These are phyloP conservation scores for Kuraishia hungarica DNA, from an alignment of 805 yeast species.

Conservation along the genomic window DNA sequence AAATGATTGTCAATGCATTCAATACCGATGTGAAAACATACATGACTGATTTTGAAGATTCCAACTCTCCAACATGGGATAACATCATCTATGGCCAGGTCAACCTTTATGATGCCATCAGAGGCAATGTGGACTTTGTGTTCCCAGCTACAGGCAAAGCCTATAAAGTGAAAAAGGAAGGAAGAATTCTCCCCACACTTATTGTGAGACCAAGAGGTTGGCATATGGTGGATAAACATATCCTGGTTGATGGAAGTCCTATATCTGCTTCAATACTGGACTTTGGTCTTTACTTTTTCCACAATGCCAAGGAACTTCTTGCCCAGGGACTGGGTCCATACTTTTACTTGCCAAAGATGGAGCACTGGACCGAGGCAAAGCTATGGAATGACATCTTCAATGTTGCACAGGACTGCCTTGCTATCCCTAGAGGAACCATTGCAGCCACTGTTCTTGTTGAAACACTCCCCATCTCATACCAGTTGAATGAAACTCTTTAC, in stretches of 20 bases:
- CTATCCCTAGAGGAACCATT: conserved; percentile 66
- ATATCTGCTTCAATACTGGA: conserved; percentile 72
- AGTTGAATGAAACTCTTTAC: conserved; percentile 76
- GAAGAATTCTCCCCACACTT: conserved; percentile 62
- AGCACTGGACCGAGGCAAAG: conserved; percentile 75
- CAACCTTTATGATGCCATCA: conserved; percentile 66
- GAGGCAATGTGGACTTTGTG: conserved; percentile 53
- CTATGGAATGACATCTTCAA: conserved; percentile 78
- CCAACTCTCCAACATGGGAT: conserved; percentile 78
- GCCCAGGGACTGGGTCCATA: conserved; percentile 71
- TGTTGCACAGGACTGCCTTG: conserved; percentile 65
- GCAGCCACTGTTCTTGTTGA: conserved; percentile 78
- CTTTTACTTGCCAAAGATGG: conserved; percentile 81
- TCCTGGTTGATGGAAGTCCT: conserved; percentile 66
- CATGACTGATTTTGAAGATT: conserved; percentile 84
- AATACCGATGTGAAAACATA: conserved; percentile 74
- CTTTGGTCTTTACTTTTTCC: conserved; percentile 70
- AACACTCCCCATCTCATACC: conserved; percentile 80
- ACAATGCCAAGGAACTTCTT: conserved; percentile 57
- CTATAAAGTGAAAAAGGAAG: conserved; percentile 29
- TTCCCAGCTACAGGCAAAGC: conserved; percentile 26
- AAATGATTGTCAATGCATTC: conserved; percentile 76
- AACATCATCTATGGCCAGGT: conserved; percentile 78
- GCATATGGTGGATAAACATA: conserved; percentile 74
- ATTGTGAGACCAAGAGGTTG: conserved; percentile 86